Conservation (phyloP, 2,329 filamentous ascomycete species). For the Penicillium glabrum region DNA sequence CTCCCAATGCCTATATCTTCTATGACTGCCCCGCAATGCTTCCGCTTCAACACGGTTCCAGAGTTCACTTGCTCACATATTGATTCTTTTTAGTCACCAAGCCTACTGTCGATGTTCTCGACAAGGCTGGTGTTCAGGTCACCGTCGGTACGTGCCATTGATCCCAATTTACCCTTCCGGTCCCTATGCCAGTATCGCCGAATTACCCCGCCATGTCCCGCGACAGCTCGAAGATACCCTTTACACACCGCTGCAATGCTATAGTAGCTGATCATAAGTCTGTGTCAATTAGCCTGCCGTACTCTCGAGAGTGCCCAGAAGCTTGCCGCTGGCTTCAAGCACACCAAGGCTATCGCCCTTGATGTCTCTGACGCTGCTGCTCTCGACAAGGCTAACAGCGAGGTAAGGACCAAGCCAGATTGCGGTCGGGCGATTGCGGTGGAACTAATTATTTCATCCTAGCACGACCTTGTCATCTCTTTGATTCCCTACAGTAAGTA, state of each 20-base stretch:
- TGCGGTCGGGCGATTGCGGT: neutral
- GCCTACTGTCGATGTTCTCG: slow-evolving; percentile 65
- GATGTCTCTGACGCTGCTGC: slow-evolving; percentile 75
- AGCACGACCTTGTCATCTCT: slow-evolving; percentile 72
- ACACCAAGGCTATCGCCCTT: slow-evolving; percentile 74
- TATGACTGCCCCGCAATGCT: slow-evolving; percentile 20
- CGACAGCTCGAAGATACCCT: neutral
- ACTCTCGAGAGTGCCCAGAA: slow-evolving; percentile 75
- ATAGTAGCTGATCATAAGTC: neutral
- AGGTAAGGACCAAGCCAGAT: neutral
- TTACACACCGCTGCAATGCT: neutral
- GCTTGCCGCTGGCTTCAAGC: slow-evolving; percentile 69
- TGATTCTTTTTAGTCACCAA: slow-evolving; percentile 50
- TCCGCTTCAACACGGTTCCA: slow-evolving; percentile 3
- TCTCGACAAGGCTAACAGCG: slow-evolving; percentile 65
- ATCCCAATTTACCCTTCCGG: neutral
- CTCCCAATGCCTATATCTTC: neutral
- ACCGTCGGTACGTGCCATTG: slow-evolving; percentile 59
- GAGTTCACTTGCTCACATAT: slow-evolving; percentile 6
- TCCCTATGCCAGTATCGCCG: neutral
- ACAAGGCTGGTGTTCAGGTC: slow-evolving; percentile 60
- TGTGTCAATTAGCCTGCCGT: slow-evolving; percentile 62
- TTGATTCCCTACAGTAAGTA: slow-evolving; percentile 76
- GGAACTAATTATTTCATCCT: neutral
- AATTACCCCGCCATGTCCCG: slow-evolving; percentile 8